Evolutionary conservation across 2,329 filamentous ascomycete genomes (phyloP), one percentile per base, ranked within the genome.

Genomic region (Aspergillus pseudoterreus): DNA sequence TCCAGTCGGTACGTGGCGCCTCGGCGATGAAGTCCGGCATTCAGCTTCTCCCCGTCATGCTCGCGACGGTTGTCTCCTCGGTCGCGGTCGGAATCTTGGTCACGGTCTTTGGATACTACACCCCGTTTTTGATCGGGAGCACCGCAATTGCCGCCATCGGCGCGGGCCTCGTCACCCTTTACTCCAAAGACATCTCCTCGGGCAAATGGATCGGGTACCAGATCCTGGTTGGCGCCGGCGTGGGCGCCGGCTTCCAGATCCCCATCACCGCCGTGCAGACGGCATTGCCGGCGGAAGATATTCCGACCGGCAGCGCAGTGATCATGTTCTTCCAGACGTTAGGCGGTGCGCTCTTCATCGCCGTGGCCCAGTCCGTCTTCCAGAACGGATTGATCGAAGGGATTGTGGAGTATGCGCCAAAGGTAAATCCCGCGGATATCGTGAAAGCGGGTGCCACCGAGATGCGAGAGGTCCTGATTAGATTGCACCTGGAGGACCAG

Each of bases 361-460:
- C 73, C 3, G 75, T 79, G 12, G 78, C 69, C 1, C 76, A 81
- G 57, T 75, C 72, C 50, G 69, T 81, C 4, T 78, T 82, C 56
- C 72, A 71, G 47, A 80, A 78, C 57, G 67, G 67, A 1, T 71
- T 83, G 11, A 69, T 80, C 49, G 56, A 64, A 3, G 75, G 53
- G 4, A 27, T 50, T 19, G 36, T 30, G 6, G 14, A 43, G 3
- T 49, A 44, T 30, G 50, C 42, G 6, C 44, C 49, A 0, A 27
- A 36, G 3, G 49, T 54, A 6, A 15, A 54, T 27, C 54, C 59
- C 11, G 10, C 11, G 3, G 57, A 21, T 0, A 62, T 62, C 42
- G 45, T 61, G 14, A 33, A 35, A 2, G 48, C 55, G 1, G 60
- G 60, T 1, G 60, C 60, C 1, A 62, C 60, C 9, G 57, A 59